Percentiles rank a stretch among this genome's conserved stretches.
Conservation (phyloP, 73 alveolate genomes). For the Tetrahymena thermophila region DNA sequence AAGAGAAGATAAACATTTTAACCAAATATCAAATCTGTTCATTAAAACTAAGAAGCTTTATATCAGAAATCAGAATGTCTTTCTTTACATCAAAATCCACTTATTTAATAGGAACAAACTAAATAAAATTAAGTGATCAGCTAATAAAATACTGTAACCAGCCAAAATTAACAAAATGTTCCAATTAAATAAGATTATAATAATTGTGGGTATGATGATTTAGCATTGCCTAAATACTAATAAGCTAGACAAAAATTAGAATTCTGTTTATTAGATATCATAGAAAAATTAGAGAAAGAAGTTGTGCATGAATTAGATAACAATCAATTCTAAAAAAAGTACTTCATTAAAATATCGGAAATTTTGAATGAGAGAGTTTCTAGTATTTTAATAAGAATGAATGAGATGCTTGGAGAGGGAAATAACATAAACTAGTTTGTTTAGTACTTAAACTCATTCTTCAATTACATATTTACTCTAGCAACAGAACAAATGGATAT, state of each 20-base stretch:
- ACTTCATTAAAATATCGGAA: background rate
- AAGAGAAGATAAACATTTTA: background rate
- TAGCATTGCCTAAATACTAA: background rate
- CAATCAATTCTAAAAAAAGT: background rate
- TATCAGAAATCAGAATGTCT: background rate
- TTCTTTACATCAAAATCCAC: background rate
- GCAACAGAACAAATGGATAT: background rate
- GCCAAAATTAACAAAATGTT: background rate
- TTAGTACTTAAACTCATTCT: background rate
- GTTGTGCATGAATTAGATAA: background rate
- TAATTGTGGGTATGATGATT: background rate
- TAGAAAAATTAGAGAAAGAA: background rate
- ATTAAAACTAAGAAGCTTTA: background rate
- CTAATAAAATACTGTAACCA: background rate
- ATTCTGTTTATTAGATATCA: background rate
- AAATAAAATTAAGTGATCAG: too few species aligned
- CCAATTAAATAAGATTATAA: background rate
- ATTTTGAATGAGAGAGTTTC: background rate
- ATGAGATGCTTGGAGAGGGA: background rate
- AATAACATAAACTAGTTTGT: background rate
- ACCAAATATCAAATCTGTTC: background rate
- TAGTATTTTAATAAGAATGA: background rate
- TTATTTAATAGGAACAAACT: background rate
- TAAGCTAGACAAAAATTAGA: background rate
- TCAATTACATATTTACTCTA: background rate